Evolutionary conservation across 140 eudicot species (phyloP), one percentile per base, ranked within the genome.

Genomic region (Senecio squalidus): DNA sequence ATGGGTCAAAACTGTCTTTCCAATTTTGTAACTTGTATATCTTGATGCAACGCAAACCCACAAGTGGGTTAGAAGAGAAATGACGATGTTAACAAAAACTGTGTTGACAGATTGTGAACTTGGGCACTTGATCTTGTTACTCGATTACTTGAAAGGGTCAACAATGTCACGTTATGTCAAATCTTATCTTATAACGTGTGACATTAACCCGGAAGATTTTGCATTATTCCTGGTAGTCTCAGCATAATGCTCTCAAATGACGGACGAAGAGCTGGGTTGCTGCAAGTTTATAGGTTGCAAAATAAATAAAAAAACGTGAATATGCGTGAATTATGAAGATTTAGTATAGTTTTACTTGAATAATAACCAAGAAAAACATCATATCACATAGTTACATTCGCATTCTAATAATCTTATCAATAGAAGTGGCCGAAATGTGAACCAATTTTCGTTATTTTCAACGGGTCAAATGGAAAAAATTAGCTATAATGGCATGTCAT

Each of bases 181-280:
- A 7, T 10, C 3, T 0, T 22, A 22, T 16, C 2, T 8, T 9
- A 2, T n/a, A 33, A 28, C n/a, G 16, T 34, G 9, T 23, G 8
- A 36, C 16, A 36, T 57, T 58, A 62, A 36, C 69, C 72, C 1
- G 76, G 67, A 58, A 58, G 44, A 13, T 72, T 41, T 9, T 66
- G 84, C 62, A 89, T 70, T 40, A 85, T 39, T 20, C 73, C 74
- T 11, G 76, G 69, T 72, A 83, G 68, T 46, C 76, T 86, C 15
- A 52, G 66, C 75, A 90, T 80, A 0, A 86, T 66, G 69, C 52
- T 81, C 71, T 86, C 76, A 25, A 85, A 85, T 1, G 95, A 90
- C 6, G 97, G 58, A 52, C 58, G 58, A 16, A 13, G 38, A 26
- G 58, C n/a, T 52, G 58, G 58, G 23, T 52, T 52, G 38, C 58